Conservation (phyloP, 1,139 yeast species). For the Taphrina flavorubra region DNA sequence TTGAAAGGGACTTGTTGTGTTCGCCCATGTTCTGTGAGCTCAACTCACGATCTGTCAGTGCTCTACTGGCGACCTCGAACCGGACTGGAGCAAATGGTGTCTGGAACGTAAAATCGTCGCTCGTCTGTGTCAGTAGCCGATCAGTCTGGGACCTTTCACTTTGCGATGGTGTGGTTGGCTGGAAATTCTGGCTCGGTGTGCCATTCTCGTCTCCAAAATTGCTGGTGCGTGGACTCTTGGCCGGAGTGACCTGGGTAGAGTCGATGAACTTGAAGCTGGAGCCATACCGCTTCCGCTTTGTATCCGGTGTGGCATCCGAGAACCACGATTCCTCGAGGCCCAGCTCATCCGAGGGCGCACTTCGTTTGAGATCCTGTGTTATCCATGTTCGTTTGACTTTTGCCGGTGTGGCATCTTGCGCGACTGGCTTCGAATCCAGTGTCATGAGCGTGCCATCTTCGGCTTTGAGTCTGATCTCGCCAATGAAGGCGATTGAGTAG, state of each 20-base stretch:
- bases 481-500: slow-evolving; percentile 22
- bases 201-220: slow-evolving; percentile 6
- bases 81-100: slow-evolving; percentile 25
- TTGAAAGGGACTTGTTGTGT: neutral
- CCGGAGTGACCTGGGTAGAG: slow-evolving; percentile 11
- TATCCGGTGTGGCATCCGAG: slow-evolving; percentile 5
- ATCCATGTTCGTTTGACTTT: slow-evolving; percentile 31
- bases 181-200: neutral
- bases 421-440: slow-evolving; percentile 22
- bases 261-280: slow-evolving; percentile 21
- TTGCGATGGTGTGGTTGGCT: slow-evolving; percentile 1
- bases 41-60: neutral
- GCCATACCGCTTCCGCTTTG: slow-evolving; percentile 19
- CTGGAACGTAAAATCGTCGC: slow-evolving; percentile 8
- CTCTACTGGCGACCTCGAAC: slow-evolving; percentile 16
- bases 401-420: slow-evolving; percentile 9
- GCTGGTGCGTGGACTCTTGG: neutral
- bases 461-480: neutral
- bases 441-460: neutral
- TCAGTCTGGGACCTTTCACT: neutral
- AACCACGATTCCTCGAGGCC: slow-evolving; percentile 35
- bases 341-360: slow-evolving; percentile 27
- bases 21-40: slow-evolving; percentile 11
- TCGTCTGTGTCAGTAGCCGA: neutral
- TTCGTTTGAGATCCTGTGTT: slow-evolving; percentile 32